Conservation (phyloP, 345 rosid species). For the Erysimum cheiranthoides region DNA sequence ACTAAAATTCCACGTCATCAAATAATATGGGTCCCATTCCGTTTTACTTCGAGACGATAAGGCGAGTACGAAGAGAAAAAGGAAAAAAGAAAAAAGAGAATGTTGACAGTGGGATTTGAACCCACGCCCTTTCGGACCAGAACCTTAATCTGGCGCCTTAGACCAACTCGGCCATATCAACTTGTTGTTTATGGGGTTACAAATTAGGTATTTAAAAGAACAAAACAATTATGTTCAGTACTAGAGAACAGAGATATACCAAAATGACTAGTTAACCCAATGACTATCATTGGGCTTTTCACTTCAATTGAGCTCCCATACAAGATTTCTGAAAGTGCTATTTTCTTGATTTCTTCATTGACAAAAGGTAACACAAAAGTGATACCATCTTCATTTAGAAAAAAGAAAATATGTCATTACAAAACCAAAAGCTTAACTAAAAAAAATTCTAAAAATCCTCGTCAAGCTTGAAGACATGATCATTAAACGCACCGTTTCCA, state of each 20-base stretch:
- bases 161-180: conserved; percentile 99
- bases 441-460: neutral
- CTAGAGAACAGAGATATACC: too few relatives aligned
- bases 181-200: conserved; percentile 33
- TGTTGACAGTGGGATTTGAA: conserved; percentile 97
- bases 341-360: too few relatives aligned
- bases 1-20: conserved; percentile 31
- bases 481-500: neutral
- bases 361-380: too few relatives aligned
- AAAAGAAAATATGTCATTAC: too few relatives aligned
- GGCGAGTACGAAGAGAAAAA: conserved; percentile 2
- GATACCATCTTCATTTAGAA: too few relatives aligned
- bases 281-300: too few relatives aligned
- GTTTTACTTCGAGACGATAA: conserved; percentile 12
- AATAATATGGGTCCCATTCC: neutral
- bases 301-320: too few relatives aligned
- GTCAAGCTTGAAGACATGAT: neutral
- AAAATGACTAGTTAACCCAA: too few relatives aligned
- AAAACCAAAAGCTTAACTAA: too few relatives aligned
- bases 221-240: too few relatives aligned
- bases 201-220: too few relatives aligned
- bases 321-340: too few relatives aligned
- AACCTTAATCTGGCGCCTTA: conserved; percentile 99
- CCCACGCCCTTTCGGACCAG: conserved; percentile 99
- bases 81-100: neutral